Percentiles rank a stretch among this genome's conserved stretches.
phyloP scores from a whole-genome alignment of 768 basidiomycete genomes.

The Boletus edulis region DNA sequence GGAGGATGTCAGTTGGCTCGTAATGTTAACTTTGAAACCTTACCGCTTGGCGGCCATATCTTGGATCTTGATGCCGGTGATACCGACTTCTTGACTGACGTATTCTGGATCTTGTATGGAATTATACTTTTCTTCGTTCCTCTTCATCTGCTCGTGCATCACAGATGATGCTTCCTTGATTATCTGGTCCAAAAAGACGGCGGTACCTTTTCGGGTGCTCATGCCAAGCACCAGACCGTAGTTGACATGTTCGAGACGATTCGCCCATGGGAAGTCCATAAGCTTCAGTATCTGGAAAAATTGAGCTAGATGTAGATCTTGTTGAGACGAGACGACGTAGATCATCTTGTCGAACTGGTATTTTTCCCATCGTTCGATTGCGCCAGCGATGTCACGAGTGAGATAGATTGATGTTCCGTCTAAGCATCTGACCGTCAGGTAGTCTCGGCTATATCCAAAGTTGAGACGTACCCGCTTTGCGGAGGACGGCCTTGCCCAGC shows the following conservation, averaged over 20 bases:
- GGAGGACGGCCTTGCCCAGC: slow-evolving; percentile 84
- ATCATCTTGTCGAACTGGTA: slow-evolving; percentile 93
- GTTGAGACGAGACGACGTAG: slow-evolving; percentile 86
- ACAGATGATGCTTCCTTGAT: slow-evolving; percentile 81
- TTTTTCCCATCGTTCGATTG: slow-evolving; percentile 87
- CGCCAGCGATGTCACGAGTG: slow-evolving; percentile 33
- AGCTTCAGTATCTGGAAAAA: slow-evolving; percentile 93
- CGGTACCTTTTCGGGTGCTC: slow-evolving; percentile 91
- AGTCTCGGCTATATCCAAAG: too few species aligned
- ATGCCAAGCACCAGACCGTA: slow-evolving; percentile 92
- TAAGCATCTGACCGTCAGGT: slow-evolving; percentile 32
- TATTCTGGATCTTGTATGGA: slow-evolving; percentile 84
- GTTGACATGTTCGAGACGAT: slow-evolving; percentile 81
- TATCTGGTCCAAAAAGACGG: slow-evolving; percentile 93
- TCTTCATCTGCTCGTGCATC: slow-evolving; percentile 97
- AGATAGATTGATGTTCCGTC: slow-evolving; percentile 65
- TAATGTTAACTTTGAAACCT: slow-evolving; percentile 11
- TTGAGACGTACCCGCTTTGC: slow-evolving; percentile 66
- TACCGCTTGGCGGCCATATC: slow-evolving; percentile 94
- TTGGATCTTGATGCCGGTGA: slow-evolving; percentile 96
- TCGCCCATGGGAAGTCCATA: slow-evolving; percentile 89
- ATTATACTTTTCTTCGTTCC: slow-evolving; percentile 90
- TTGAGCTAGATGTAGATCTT: slow-evolving; percentile 85
- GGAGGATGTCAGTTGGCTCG: neutral
- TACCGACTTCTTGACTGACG: slow-evolving; percentile 83